These are phyloP conservation scores for Eremothecium coryli DNA, from an alignment of 1,139 yeast species.

Conservation along the genomic window DNA sequence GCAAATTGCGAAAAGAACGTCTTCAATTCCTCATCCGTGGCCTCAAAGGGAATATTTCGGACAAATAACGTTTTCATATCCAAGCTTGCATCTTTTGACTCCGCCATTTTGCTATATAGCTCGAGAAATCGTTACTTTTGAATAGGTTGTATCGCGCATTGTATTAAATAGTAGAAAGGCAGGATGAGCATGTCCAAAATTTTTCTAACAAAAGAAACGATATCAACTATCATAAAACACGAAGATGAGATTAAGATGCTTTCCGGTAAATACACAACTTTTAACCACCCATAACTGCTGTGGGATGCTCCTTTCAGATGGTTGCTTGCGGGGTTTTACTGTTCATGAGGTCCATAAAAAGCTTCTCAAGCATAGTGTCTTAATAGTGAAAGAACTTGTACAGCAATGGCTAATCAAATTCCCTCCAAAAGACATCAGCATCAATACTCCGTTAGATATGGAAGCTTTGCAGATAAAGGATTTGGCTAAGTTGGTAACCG, in stretches of 20 bases:
- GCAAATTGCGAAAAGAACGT: conserved; percentile 84
- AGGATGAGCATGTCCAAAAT: conserved; percentile 1
- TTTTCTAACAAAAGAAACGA: too few species aligned
- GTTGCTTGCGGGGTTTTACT: not conserved
- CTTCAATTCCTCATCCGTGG: conserved; percentile 70
- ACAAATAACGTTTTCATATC: conserved; percentile 67
- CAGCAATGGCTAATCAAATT: conserved; percentile 1
- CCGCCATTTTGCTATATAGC: conserved; percentile 1
- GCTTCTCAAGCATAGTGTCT: not conserved
- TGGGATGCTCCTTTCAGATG: not conserved
- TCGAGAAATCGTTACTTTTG: too few species aligned
- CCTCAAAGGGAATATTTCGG: conserved; percentile 70
- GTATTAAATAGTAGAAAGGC: too few species aligned
- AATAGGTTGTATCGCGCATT: too few species aligned
- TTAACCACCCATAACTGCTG: not conserved
- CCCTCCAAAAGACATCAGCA: not conserved
- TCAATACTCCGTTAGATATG: too few species aligned
- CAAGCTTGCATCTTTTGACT: conserved; percentile 19
- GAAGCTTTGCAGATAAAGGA: too few species aligned
- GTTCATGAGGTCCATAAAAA: too few species aligned
- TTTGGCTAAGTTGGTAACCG: too few species aligned
- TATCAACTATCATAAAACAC: conserved; percentile 1
- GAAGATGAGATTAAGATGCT: not conserved
- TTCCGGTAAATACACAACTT: not conserved
- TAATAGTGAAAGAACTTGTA: not conserved